Evolutionary conservation across 2,329 filamentous ascomycete genomes (phyloP), one percentile per base, ranked within the genome.

Genomic region (Rhinocladiella similis): DNA sequence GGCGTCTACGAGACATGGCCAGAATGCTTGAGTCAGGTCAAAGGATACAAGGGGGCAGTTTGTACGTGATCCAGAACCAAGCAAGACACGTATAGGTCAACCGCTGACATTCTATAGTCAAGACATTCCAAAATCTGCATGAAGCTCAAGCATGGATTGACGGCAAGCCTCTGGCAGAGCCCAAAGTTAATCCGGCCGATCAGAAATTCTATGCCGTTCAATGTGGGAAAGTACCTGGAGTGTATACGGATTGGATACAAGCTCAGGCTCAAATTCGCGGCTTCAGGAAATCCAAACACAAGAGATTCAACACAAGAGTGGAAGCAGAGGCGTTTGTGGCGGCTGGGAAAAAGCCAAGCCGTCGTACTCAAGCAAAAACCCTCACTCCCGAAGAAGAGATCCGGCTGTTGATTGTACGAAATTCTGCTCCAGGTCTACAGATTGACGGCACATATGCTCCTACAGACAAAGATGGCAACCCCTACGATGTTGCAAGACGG

Each of bases 311-410:
- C 3, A 88, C 83, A 1, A 78, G 81, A 22, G 79, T 78, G 55
- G 91, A 95, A 70, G 93, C 93, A 0, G 84, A 93, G 67, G 83
- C 83, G 18, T 97, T 89, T 69, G 89, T 96, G 48, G 76, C 73
- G 36, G 71, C 69, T 43, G 74, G 70, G 25, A 69, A 67, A 45
- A 52, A 65, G 63, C 53, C 59, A 12, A 54, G 60, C 48, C 51
- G 46, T 19, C 36, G 38, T 10, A 54, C 59, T 16, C 27, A 35
- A 9, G 6, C 46, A n/a, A 47, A 56, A 18, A 47, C 49, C 47
- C 46, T 59, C 19, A 62, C 43, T 29, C 57, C 62, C 2, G 63
- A 65, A 19, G 63, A 65, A 53, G 61, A 63, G 39, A 65, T 66
- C 33, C 56, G 63, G 3, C 53, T 54, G 16, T 47, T 65, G 50